A percentile compares a stretch with the other conserved stretches of the same genome.
These are phyloP conservation scores for Wakefieldia striispora DNA, from an alignment of 768 basidiomycete genomes.

Conservation along the genomic window DNA sequence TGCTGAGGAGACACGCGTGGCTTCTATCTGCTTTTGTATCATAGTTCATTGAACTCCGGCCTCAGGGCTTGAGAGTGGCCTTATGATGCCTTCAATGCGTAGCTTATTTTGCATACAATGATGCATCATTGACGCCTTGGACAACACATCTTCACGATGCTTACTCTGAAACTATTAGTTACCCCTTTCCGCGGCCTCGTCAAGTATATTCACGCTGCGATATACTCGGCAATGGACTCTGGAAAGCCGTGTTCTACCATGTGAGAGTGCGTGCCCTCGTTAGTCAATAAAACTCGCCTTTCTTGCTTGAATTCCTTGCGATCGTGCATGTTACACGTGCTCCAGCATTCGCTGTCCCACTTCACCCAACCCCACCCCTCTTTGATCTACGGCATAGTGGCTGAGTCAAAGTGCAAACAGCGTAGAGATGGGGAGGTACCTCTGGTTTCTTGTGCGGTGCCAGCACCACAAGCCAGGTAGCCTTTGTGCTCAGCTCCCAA, in stretches of 20 bases:
- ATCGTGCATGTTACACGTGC: constrained; percentile 38
- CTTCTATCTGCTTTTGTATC: no score
- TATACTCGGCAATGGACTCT: constrained; percentile 33
- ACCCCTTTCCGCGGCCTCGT: constrained; percentile 5
- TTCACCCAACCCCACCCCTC: constrained; percentile 66
- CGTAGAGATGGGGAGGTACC: constrained; percentile 34
- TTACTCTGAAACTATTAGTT: neutral
- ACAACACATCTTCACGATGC: neutral
- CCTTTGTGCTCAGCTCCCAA: constrained; percentile 60
- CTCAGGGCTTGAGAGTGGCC: no score
- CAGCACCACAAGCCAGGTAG: constrained; percentile 63
- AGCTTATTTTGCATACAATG: no score
- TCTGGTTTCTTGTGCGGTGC: constrained; percentile 79
- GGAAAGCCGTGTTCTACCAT: neutral
- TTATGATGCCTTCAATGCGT: no score
- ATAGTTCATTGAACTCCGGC: no score
- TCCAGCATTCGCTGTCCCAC: constrained; percentile 55
- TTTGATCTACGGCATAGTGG: constrained; percentile 46
- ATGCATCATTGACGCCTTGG: neutral
- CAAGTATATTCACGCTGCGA: constrained; percentile 19
- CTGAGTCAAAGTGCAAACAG: neutral
- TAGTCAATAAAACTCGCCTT: constrained; percentile 32
- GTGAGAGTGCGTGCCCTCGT: neutral
- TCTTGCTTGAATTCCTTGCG: constrained; percentile 47
- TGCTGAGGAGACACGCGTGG: no score